phyloP scores from a whole-genome alignment of 129 eudicot species.

The Sambucus nigra region DNA sequence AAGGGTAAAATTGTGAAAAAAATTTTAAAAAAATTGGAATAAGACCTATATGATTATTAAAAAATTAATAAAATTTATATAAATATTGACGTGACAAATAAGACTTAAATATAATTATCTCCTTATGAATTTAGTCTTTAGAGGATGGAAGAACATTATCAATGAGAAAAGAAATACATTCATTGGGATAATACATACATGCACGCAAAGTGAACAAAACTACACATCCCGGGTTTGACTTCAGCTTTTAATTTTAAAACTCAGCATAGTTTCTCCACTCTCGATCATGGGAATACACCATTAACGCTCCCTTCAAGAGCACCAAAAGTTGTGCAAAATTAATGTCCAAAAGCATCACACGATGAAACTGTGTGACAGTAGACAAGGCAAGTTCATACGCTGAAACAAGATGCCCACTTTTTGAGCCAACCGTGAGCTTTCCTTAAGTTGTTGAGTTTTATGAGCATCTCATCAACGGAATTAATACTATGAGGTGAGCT shows the following conservation, averaged over 20 bases:
- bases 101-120: too few species aligned
- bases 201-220: slow-evolving; percentile 5
- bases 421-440: not conserved
- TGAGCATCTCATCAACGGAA: slow-evolving; percentile 25
- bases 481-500: slow-evolving; percentile 22
- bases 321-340: slow-evolving; percentile 9
- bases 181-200: slow-evolving; percentile 7
- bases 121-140: too few species aligned
- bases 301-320: not conserved
- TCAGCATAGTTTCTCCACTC: not conserved
- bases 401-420: not conserved
- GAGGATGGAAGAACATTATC: not conserved
- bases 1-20: too few species aligned
- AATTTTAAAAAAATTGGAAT: too few species aligned
- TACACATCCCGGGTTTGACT: slow-evolving; percentile 9
- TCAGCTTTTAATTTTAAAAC: not conserved
- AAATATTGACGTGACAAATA: too few species aligned
- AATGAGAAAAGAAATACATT: not conserved
- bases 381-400: slow-evolving; percentile 3
- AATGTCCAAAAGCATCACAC: not conserved
- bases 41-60: too few species aligned
- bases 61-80: too few species aligned
- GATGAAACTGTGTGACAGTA: not conserved
- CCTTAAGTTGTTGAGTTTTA: slow-evolving; percentile 8
- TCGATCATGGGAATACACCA: not conserved